Conservation (phyloP, 768 basidiomycete species). For the Mrakia hoshinonis region DNA sequence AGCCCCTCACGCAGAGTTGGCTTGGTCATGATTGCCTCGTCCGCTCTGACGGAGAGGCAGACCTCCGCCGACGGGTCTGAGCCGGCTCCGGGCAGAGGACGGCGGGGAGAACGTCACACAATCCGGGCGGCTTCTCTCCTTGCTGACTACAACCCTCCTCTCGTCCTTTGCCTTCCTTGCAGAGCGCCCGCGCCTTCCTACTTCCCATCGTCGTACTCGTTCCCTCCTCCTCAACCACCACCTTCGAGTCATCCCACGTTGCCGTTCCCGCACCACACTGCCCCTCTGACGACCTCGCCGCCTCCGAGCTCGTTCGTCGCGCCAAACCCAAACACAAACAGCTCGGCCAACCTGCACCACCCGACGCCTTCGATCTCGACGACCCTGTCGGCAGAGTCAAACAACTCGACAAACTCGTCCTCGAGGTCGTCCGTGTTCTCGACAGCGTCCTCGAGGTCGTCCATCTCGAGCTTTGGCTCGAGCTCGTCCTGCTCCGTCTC, state of each 20-base stretch:
- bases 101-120: background rate
- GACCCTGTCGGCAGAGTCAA: background rate
- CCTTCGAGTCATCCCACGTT: background rate
- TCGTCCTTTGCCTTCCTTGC: background rate
- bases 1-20: too few species aligned
- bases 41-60: too few species aligned
- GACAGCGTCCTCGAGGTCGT: constrained; percentile 6
- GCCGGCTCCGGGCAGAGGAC: too few species aligned
- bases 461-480: constrained; percentile 8
- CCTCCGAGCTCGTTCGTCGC: background rate
- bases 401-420: background rate
- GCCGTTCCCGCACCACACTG: background rate
- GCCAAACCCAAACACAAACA: background rate
- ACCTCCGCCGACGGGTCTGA: too few species aligned
- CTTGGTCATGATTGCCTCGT: too few species aligned
- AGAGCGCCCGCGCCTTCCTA: constrained; percentile 15
- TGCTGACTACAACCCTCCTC: background rate
- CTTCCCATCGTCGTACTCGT: constrained; percentile 7
- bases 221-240: constrained; percentile 1
- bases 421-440: constrained; percentile 15
- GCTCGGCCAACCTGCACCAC: background rate
- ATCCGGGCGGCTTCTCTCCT: background rate
- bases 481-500: constrained; percentile 18
- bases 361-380: constrained; percentile 5
- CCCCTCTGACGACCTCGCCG: background rate